Evolutionary conservation across 1,139 yeast species (phyloP).

Genomic region (Arxiozyma bovina): DNA sequence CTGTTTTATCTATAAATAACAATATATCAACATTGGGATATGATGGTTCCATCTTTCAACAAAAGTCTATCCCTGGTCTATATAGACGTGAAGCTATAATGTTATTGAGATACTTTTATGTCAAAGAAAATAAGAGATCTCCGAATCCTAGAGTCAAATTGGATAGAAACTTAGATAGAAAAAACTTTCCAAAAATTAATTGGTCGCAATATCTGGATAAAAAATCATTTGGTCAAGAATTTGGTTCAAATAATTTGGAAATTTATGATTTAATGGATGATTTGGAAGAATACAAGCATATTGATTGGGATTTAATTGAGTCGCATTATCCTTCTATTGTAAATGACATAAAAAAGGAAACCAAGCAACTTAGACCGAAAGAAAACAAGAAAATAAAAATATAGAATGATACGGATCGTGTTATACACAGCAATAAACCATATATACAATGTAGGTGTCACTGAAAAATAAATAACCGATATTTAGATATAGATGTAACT

Average conservation of each 20-base stretch:
- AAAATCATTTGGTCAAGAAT: constrained; percentile 40
- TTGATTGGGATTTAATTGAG: constrained; percentile 29
- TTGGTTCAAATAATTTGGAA: constrained; percentile 38
- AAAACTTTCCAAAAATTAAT: constrained; percentile 51
- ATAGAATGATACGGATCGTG: not conserved
- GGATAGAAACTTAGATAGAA: constrained; percentile 60
- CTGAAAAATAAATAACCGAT: not conserved
- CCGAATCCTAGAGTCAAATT: constrained; percentile 74
- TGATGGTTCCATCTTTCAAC: not conserved
- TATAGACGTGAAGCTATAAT: constrained; percentile 74
- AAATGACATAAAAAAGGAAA: constrained; percentile 9
- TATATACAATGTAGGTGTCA: not conserved
- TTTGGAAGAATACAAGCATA: constrained; percentile 12
- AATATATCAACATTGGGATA: constrained; percentile 32
- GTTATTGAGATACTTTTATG: constrained; percentile 70
- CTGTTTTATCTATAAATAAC: constrained; percentile 57
- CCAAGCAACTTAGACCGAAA: constrained; percentile 2
- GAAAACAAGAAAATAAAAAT: constrained; percentile 1
- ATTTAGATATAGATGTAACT: not conserved
- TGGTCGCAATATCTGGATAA: constrained; percentile 41
- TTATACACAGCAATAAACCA: not conserved
- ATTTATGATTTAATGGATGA: constrained; percentile 30
- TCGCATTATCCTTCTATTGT: constrained; percentile 18
- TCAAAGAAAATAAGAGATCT: constrained; percentile 75
- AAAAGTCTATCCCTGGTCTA: constrained; percentile 54